These are phyloP conservation scores for Phyllosticta citribraziliensis DNA, from an alignment of 2,329 filamentous ascomycete species.

Conservation along the genomic window DNA sequence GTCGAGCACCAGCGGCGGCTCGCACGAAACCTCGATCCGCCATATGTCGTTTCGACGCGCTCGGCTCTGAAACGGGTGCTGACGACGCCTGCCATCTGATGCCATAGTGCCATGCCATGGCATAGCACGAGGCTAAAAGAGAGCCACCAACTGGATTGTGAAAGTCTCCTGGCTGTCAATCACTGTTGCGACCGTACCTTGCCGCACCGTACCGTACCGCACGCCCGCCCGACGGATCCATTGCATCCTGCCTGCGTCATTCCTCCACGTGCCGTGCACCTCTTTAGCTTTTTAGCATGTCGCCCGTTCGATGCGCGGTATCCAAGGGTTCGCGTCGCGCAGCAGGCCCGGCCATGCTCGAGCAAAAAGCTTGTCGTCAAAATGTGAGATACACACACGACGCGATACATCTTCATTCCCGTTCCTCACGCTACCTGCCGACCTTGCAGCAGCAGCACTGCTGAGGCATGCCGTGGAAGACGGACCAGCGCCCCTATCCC, in stretches of 20 bases:
- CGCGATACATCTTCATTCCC: neutral
- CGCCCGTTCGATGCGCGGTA: neutral
- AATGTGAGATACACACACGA: neutral
- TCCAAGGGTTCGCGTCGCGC: neutral
- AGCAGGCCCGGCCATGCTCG: too few species aligned
- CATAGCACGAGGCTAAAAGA: too few species aligned
- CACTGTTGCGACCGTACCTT: neutral
- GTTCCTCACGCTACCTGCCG: neutral
- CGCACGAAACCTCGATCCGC: neutral
- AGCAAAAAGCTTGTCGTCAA: neutral
- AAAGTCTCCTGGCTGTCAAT: neutral
- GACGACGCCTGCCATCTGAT: constrained; percentile 7
- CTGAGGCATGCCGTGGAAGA: too few species aligned
- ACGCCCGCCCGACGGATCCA: neutral
- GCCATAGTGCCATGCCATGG: too few species aligned
- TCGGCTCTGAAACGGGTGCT: constrained; percentile 6
- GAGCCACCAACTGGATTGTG: too few species aligned
- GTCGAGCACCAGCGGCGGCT: too few species aligned
- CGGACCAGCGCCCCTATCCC: neutral
- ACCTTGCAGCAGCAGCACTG: neutral
- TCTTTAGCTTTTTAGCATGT: neutral
- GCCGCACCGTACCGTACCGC: neutral
- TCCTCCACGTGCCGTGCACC: neutral
- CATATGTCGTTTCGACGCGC: neutral
- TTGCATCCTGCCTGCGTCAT: neutral